Conservation (phyloP, 306 rosid species). For the Cucurbita maxima region DNA sequence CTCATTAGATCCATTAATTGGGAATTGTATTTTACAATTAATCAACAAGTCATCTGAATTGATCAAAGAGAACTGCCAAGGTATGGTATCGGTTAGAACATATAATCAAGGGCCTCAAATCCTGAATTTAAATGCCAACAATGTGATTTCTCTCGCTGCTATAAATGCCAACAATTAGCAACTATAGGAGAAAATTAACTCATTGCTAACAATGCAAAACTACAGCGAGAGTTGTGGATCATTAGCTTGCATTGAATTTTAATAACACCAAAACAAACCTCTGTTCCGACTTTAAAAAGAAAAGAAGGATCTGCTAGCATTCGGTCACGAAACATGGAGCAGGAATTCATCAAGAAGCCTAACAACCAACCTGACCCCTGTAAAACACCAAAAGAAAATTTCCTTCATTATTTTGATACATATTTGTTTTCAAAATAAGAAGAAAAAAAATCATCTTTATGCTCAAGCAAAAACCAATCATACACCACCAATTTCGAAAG, state of each 20-base stretch:
- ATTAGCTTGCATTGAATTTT: background rate
- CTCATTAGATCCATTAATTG: background rate
- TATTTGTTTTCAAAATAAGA: background rate
- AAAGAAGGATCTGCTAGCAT: slow-evolving; percentile 92
- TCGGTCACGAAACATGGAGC: slow-evolving; percentile 68
- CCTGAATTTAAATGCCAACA: background rate
- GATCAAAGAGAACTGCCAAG: background rate
- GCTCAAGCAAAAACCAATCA: background rate
- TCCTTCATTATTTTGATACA: background rate
- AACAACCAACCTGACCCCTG: slow-evolving; percentile 65
- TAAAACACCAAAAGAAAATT: slow-evolving; percentile 1
- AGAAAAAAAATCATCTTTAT: background rate
- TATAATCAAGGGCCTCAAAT: background rate
- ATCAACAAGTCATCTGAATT: background rate
- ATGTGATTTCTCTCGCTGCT: background rate
- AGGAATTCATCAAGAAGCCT: slow-evolving; percentile 51
- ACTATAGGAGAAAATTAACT: background rate
- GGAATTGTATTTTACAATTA: background rate
- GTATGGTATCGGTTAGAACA: background rate
- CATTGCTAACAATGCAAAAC: background rate
- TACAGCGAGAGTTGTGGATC: background rate
- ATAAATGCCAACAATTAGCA: background rate
- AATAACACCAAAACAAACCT: slow-evolving; percentile 36
- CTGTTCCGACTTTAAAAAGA: slow-evolving; percentile 80
- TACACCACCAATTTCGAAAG: background rate